Percentiles rank a stretch among this genome's conserved stretches.
phyloP scores from a whole-genome alignment of 2,329 filamentous ascomycete species.

The Alternaria postmessia region DNA sequence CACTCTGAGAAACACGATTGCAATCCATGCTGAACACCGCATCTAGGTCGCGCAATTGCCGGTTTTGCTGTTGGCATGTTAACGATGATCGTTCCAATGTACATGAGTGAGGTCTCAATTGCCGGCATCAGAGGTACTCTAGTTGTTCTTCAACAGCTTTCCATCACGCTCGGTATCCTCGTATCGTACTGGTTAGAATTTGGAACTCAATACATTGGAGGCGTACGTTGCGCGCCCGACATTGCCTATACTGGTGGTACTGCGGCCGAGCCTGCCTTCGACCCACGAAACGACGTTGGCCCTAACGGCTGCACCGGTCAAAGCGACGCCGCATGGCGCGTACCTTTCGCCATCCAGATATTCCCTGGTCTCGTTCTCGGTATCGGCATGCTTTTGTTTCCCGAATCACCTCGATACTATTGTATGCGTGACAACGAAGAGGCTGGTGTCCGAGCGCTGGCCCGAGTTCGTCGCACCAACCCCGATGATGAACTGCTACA shows the following conservation, averaged over 20 bases:
- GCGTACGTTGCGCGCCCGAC: constrained; percentile 56
- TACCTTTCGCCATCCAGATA: constrained; percentile 82
- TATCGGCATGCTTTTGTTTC: constrained; percentile 59
- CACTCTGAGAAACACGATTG: rapidly evolving
- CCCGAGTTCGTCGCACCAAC: constrained; percentile 55
- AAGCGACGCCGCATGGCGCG: constrained; percentile 61
- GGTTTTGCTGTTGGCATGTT: constrained; percentile 33
- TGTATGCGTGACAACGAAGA: constrained; percentile 49
- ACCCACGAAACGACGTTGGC: constrained; percentile 29
- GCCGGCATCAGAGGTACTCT: constrained; percentile 31
- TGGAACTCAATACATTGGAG: constrained; percentile 32
- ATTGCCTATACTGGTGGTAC: constrained; percentile 59
- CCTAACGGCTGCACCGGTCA: constrained; percentile 32
- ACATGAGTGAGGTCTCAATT: constrained; percentile 33
- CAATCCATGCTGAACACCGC: not conserved
- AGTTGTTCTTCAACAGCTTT: constrained; percentile 31
- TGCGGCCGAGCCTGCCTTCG: constrained; percentile 50
- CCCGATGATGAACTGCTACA: constrained; percentile 64
- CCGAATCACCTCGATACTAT: constrained; percentile 38
- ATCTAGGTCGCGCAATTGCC: constrained; percentile 27
- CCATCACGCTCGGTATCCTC: constrained; percentile 31
- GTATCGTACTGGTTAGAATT: constrained; percentile 33
- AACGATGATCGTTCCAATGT: constrained; percentile 35
- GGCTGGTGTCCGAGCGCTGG: constrained; percentile 57
- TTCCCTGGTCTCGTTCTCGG: constrained; percentile 79